phyloP scores from a whole-genome alignment of 495 filamentous ascomycete species.

The Thermochaetoides thermophila region DNA sequence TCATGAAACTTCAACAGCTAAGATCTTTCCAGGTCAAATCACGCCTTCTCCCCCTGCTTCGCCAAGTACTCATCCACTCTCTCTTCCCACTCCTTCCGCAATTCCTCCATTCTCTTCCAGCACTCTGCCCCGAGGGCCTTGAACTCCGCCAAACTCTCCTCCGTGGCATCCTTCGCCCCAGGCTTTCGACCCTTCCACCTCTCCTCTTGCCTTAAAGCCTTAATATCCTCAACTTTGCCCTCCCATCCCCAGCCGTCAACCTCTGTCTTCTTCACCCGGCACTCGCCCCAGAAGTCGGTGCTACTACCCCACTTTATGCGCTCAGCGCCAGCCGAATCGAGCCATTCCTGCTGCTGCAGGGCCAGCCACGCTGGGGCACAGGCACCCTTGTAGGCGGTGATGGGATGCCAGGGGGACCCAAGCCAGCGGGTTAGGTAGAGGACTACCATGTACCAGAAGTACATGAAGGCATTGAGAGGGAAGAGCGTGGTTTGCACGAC shows the following conservation, averaged over 20 bases:
- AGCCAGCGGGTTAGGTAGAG: conserved; percentile 64
- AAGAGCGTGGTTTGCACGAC: conserved; percentile 70
- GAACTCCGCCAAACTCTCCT: conserved; percentile 53
- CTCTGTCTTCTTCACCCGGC: conserved; percentile 53
- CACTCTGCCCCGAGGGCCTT: conserved; percentile 55
- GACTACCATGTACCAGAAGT: conserved; percentile 37
- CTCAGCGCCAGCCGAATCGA: conserved; percentile 44
- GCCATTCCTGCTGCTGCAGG: conserved; percentile 45
- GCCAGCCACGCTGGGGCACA: conserved; percentile 64
- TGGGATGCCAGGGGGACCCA: conserved; percentile 76
- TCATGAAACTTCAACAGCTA: no score
- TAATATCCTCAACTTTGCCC: conserved; percentile 43
- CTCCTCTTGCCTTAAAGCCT: conserved; percentile 29
- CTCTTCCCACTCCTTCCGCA: conserved; percentile 65
- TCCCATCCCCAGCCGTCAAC: conserved; percentile 76
- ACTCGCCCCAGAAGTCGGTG: conserved; percentile 40
- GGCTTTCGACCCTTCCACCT: conserved; percentile 38
- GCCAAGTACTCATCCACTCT: conserved; percentile 16
- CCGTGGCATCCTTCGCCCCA: conserved; percentile 41
- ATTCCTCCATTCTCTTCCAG: conserved; percentile 75
- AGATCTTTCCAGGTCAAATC: no score
- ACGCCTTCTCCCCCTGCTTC: neutral
- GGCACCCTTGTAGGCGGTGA: conserved; percentile 63
- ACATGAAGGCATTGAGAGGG: conserved; percentile 49
- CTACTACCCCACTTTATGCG: conserved; percentile 75